These are phyloP conservation scores for Syzygium aromaticum DNA, from an alignment of 345 rosid species.

Conservation along the genomic window DNA sequence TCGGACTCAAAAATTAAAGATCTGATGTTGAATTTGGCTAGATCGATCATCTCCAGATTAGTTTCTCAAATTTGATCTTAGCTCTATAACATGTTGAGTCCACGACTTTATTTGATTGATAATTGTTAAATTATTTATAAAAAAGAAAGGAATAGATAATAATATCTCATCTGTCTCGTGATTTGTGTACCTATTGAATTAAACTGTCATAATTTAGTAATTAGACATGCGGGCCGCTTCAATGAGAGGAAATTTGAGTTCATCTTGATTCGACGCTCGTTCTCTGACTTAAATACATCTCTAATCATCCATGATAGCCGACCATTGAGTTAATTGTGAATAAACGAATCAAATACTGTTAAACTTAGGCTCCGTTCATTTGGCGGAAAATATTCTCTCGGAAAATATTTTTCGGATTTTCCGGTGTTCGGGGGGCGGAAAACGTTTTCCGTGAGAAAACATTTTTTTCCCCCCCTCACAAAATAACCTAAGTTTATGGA, in stretches of 20 bases:
- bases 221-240: neutral
- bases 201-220: neutral
- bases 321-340: too few relatives aligned
- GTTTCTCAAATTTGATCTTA: neutral
- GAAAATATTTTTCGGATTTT: too few relatives aligned
- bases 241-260: neutral
- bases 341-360: too few relatives aligned
- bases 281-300: neutral
- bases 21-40: neutral
- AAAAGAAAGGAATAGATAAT: neutral
- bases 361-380: too few relatives aligned
- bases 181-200: neutral
- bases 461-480: too few relatives aligned
- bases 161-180: neutral
- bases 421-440: too few relatives aligned
- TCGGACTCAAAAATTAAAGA: neutral
- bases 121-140: neutral
- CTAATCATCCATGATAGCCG: rapidly evolving
- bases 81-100: neutral
- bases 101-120: neutral
- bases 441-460: too few relatives aligned
- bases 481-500: too few relatives aligned
- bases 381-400: too few relatives aligned
- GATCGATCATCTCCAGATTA: neutral
- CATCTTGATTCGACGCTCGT: neutral